Percentiles rank a stretch among this genome's conserved stretches.
phyloP scores from a whole-genome alignment of 2,329 filamentous ascomycete genomes.

The Helotiales sp. region DNA sequence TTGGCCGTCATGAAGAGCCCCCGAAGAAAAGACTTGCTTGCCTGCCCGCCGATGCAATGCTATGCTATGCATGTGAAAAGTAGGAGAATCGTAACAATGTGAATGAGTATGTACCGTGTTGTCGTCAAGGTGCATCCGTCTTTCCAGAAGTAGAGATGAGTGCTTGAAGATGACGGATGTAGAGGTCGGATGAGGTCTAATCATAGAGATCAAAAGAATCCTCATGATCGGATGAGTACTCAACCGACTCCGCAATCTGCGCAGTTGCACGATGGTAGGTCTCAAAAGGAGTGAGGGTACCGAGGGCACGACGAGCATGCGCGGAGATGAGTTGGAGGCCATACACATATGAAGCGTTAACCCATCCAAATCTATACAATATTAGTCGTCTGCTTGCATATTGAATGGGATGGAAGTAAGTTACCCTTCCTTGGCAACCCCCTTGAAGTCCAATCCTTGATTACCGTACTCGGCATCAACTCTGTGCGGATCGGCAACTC shows the following conservation, averaged over 20 bases:
- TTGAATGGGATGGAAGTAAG: conserved; percentile 45
- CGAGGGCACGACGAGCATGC: conserved; percentile 87
- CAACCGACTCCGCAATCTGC: conserved; percentile 1
- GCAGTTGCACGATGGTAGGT: conserved; percentile 19
- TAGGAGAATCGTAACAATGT: conserved; percentile 3
- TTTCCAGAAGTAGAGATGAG: too few species aligned
- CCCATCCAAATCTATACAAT: conserved; percentile 85
- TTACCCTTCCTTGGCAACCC: conserved; percentile 93
- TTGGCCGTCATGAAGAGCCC: not conserved
- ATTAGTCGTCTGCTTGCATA: conserved; percentile 31
- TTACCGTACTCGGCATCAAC: conserved; percentile 98
- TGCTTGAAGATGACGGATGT: not conserved
- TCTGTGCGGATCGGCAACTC: conserved; percentile 85
- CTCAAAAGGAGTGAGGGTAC: conserved; percentile 76
- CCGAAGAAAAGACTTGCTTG: not conserved
- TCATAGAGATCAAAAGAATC: not conserved
- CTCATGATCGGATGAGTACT: not conserved
- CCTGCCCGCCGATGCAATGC: conserved; percentile 5
- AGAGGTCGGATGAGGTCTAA: not conserved
- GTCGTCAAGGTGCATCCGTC: too few species aligned
- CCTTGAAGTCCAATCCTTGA: conserved; percentile 93
- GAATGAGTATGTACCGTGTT: conserved; percentile 9
- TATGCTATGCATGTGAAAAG: not conserved
- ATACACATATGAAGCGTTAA: conserved; percentile 97
- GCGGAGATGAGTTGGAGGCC: conserved; percentile 87